These are phyloP conservation scores for Kandelia obovata DNA, from an alignment of 345 rosid species.

Conservation along the genomic window DNA sequence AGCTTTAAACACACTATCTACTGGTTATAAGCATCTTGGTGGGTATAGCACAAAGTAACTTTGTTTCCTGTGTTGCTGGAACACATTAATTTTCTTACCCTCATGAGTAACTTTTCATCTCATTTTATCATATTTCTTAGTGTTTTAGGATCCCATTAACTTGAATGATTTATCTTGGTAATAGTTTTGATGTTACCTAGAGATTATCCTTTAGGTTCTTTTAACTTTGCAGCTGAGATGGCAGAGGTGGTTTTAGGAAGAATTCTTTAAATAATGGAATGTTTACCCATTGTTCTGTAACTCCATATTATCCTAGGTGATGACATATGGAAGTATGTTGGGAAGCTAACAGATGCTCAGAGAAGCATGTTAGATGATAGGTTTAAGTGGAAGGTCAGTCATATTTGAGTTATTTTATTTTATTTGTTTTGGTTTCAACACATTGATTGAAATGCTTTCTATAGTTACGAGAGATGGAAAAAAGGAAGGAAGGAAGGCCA, in stretches of 20 bases:
- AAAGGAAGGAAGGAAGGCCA: slow-evolving; percentile 92
- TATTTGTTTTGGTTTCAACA: neutral
- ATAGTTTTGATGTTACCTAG: no score
- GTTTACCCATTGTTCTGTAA: slow-evolving; percentile 1
- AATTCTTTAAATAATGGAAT: neutral
- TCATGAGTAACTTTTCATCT: no score
- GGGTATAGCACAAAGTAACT: slow-evolving; percentile 21
- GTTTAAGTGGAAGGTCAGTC: slow-evolving; percentile 95
- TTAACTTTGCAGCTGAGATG: neutral
- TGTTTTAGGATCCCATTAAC: neutral
- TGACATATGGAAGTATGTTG: slow-evolving; percentile 97
- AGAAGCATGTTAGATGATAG: slow-evolving; percentile 98
- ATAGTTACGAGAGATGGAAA: slow-evolving; percentile 96
- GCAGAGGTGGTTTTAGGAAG: neutral
- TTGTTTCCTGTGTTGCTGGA: neutral
- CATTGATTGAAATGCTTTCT: neutral
- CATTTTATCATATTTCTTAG: neutral
- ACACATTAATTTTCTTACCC: neutral
- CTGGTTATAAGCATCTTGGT: slow-evolving; percentile 96
- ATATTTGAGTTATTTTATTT: neutral
- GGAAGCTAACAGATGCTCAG: slow-evolving; percentile 98
- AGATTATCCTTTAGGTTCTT: no score
- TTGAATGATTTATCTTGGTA: neutral
- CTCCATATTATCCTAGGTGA: slow-evolving; percentile 51
- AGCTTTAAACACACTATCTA: slow-evolving; percentile 85